Evolutionary conservation across 192 early-diverging fungal genomes (phyloP), one percentile per base, ranked within the genome.

Genomic region (Cetraspora pellucida): DNA sequence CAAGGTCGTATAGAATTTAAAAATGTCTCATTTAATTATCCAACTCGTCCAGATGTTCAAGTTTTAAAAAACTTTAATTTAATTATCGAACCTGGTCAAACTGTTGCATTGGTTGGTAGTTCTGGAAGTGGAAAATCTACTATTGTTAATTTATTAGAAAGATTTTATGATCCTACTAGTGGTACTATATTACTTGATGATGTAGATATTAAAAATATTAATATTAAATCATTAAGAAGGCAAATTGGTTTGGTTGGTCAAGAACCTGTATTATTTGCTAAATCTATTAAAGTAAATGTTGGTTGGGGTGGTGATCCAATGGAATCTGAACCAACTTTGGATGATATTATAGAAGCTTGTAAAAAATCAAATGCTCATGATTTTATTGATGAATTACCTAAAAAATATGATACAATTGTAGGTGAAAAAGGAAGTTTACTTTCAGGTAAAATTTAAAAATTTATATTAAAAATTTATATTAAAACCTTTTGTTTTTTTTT

Each of bases 221-320:
- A 97, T 63, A 85, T 97, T 45, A 79, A 86, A 30, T 97, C 92
- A 87, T 82, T 97, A 49, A 91, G 97, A 23, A 85, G 86, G 70
- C 90, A 94, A 65, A 93, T 98, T 65, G 96, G 95, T 47, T 86
- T 97, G 30, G 96, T 97, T 70, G 87, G 88, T 60, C 96, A 96
- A 86, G 96, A 95, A 79, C 97, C 96, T 1, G 90, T 97, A 47
- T 87, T 98, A 55, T 97, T 97, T 80, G 91, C 83, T 64, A 84
- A 83, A 17, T 87, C 77, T 64, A 92, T 99, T 72, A 85, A 87
- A 72, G 87, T 96, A 79, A 99, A 99, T 84, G 85, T 99, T 44
- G 65, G 89, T 9, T 89, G 90, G 81, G 94, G 93, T 54, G 85
- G 87, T 17, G 70, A 82, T 10, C 77, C 85, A 13, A 47, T 61